These are phyloP conservation scores for Xylaria sp. DNA, from an alignment of 2,329 filamentous ascomycete genomes.

Conservation along the genomic window DNA sequence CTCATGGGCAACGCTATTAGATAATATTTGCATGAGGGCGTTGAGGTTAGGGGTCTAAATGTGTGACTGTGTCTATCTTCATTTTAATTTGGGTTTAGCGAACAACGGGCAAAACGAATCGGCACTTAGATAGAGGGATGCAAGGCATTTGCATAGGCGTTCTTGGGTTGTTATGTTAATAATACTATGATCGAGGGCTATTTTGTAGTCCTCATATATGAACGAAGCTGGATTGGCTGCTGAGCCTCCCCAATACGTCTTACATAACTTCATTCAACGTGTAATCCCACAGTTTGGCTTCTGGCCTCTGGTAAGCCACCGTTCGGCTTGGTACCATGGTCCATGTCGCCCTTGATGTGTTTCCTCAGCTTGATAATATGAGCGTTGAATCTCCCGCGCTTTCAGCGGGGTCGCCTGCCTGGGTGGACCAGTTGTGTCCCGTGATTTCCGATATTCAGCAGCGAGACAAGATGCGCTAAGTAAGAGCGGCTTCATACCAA, in stretches of 20 bases:
- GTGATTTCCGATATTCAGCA: background rate
- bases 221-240: slow-evolving; percentile 11
- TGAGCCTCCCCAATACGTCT: background rate
- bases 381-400: background rate
- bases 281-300: background rate
- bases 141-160: slow-evolving; percentile 47
- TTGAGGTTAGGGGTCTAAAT: slow-evolving; percentile 37
- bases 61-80: slow-evolving; percentile 19
- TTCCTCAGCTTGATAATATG: background rate
- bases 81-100: slow-evolving; percentile 32
- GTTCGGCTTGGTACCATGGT: background rate
- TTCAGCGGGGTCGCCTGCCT: background rate
- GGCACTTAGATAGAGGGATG: slow-evolving; percentile 36
- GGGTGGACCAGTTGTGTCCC: background rate
- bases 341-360: background rate
- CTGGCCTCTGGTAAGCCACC: background rate
- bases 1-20: slow-evolving; percentile 24
- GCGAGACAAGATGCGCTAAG: background rate
- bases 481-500: background rate
- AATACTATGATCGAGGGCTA: slow-evolving; percentile 18
- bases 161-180: slow-evolving; percentile 35
- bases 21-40: slow-evolving; percentile 39
- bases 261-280: background rate
- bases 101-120: slow-evolving; percentile 32
- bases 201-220: slow-evolving; percentile 6